Evolutionary conservation across 306 rosid genomes (phyloP), one percentile per base, ranked within the genome.

Genomic region (peach (Prunus persica)): DNA sequence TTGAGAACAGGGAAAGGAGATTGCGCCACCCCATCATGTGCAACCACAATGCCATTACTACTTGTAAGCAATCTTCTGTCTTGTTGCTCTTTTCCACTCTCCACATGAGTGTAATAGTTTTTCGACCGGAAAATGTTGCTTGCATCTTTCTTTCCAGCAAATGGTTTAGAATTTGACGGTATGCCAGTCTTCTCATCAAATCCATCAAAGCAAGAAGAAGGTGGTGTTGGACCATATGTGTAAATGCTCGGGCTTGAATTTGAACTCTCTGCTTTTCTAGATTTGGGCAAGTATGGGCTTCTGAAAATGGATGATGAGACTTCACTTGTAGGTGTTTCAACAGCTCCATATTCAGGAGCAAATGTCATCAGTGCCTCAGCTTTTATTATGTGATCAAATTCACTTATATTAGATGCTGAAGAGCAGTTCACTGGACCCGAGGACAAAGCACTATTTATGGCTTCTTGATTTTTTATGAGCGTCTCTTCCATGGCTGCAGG

Each of bases 271-370:
- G 82, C 86, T 77, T 82, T 84, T 76, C 86, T 87, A 73, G 92
- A 89, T 71, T 86, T 83, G 24, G 98, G 98, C 77, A 85, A 71
- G 87, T 95, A 95, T 6, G 98, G 97, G 78, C 92, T 92, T 83
- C 82, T 90, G 77, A 92, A 95, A 68, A 92, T 76, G 73, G 96
- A 82, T 15, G 97, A 80, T 30, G 97, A 90, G 54, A 90, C 67
- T 82, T 89, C 96, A 84, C 90, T 89, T 22, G 87, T 65, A 68
- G 95, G 89, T 52, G 92, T 83, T 84, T 95, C 98, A 76, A 95
- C 98, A 41, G 98, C 98, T 74, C 98, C 97, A 89, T 89, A 95
- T 83, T 95, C 98, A 69, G 91, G 84, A 82, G 98, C 96, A 84
- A 95, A 87, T 79, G 96, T 89, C 97, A 95, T 89, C 89, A 95